A percentile compares a stretch with the other conserved stretches of the same genome.
Conservation (phyloP, 179 eudicot species). For the Sideroxylon spinosum region DNA sequence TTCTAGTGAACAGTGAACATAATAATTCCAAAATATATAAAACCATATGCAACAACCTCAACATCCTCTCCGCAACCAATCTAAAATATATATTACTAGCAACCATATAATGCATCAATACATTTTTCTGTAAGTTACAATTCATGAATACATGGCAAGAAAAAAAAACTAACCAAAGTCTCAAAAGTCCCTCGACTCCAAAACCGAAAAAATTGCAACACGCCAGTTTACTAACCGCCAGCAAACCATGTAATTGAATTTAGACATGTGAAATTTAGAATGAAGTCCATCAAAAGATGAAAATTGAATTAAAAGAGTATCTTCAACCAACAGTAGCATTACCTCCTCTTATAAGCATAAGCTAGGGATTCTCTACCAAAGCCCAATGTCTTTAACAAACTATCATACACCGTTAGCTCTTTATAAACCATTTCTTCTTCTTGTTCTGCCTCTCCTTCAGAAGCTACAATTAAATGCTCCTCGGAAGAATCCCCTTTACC, state of each 20-base stretch:
- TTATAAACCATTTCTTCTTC: conserved; percentile 22
- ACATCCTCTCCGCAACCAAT: neutral
- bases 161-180: too few species aligned
- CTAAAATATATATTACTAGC: neutral
- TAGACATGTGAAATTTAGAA: neutral
- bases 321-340: neutral
- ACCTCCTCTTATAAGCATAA: conserved; percentile 46
- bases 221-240: neutral
- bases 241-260: neutral
- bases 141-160: too few species aligned
- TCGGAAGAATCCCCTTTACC: conserved; percentile 34
- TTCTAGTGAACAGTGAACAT: neutral
- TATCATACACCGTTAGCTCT: conserved; percentile 56
- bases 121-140: neutral
- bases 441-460: conserved; percentile 40
- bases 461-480: conserved; percentile 24
- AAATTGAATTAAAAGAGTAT: neutral
- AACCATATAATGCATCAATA: neutral
- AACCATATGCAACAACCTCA: neutral
- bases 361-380: conserved; percentile 28
- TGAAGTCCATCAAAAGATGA: neutral
- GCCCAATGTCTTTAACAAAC: conserved; percentile 46
- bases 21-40: neutral
- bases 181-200: neutral
- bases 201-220: neutral